These are phyloP conservation scores for Apiospora sp. DNA, from an alignment of 2,329 filamentous ascomycete genomes.

Conservation along the genomic window DNA sequence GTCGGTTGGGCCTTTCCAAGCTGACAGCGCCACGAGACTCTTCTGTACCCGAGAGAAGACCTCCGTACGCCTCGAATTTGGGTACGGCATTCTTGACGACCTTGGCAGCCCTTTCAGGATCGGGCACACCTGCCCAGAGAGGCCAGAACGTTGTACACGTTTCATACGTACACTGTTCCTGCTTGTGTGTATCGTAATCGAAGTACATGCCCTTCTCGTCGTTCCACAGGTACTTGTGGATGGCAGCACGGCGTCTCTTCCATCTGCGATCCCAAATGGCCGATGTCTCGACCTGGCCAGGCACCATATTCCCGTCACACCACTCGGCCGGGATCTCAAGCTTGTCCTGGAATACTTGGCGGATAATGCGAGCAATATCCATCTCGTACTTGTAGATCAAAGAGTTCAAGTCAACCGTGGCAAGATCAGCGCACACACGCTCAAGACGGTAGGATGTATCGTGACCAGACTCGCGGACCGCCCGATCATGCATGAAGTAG, in stretches of 20 bases:
- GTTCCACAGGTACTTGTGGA: conserved; percentile 95
- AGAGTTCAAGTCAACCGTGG: conserved; percentile 94
- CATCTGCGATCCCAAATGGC: conserved; percentile 90
- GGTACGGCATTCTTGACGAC: conserved; percentile 85
- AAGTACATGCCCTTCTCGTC: conserved; percentile 95
- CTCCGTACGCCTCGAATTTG: conserved; percentile 86
- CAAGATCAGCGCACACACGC: conserved; percentile 84
- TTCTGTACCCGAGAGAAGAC: conserved; percentile 88
- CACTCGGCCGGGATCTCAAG: conserved; percentile 86
- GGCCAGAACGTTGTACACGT: conserved; percentile 96
- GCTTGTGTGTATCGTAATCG: conserved; percentile 89
- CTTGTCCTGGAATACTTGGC: conserved; percentile 82
- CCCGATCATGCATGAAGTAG: conserved; percentile 95
- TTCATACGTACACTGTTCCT: conserved; percentile 85
- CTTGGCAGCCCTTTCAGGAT: conserved; percentile 83
- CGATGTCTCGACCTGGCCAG: conserved; percentile 80
- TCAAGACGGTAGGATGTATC: conserved; percentile 96
- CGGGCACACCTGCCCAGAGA: conserved; percentile 91
- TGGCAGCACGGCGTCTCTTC: conserved; percentile 80
- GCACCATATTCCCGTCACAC: conserved; percentile 70
- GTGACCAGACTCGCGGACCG: conserved; percentile 94
- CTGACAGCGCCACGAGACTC: conserved; percentile 83
- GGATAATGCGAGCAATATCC: conserved; percentile 89
- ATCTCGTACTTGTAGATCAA: conserved; percentile 96
- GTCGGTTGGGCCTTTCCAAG: conserved; percentile 86